These are phyloP conservation scores for Canavalia gladiata DNA, from an alignment of 306 rosid species.

Conservation along the genomic window DNA sequence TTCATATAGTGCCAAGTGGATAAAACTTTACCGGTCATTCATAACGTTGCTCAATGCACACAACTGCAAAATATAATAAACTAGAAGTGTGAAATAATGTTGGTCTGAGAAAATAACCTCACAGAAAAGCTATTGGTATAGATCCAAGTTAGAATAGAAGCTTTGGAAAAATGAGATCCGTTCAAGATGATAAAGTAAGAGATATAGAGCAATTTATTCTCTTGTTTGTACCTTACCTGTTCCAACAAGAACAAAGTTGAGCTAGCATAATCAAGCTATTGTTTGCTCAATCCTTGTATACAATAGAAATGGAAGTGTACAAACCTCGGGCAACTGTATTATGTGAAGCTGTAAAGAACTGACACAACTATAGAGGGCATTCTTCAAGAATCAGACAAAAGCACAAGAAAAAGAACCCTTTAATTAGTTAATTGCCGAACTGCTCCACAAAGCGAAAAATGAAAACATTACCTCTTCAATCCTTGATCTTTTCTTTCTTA, in stretches of 20 bases:
- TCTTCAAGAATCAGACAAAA: constrained; percentile 30
- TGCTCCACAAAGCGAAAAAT: not conserved
- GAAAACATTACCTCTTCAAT: not conserved
- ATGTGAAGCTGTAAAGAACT: constrained; percentile 23
- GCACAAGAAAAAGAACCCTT: not conserved
- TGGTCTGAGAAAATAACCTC: constrained; percentile 25
- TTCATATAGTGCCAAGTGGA: not conserved
- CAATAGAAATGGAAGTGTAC: constrained; percentile 4
- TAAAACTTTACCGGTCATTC: not conserved
- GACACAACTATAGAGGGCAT: not conserved
- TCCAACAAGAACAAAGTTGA: constrained; percentile 21
- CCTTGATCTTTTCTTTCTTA: not conserved
- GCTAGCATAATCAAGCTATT: constrained; percentile 13
- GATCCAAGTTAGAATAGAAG: not conserved
- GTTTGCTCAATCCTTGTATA: not conserved
- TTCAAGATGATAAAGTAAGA: constrained; percentile 1
- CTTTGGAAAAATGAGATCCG: not conserved
- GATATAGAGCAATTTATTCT: not conserved
- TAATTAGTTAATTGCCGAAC: not conserved
- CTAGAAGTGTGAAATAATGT: not conserved
- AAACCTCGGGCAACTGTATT: constrained; percentile 22
- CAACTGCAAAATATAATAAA: constrained; percentile 1
- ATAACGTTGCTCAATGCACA: constrained; percentile 1
- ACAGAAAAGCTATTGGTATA: constrained; percentile 4
- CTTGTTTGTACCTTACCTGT: not conserved